These are phyloP conservation scores for Pyrus hybrid DNA, from an alignment of 331 rosid genomes.

Conservation along the genomic window DNA sequence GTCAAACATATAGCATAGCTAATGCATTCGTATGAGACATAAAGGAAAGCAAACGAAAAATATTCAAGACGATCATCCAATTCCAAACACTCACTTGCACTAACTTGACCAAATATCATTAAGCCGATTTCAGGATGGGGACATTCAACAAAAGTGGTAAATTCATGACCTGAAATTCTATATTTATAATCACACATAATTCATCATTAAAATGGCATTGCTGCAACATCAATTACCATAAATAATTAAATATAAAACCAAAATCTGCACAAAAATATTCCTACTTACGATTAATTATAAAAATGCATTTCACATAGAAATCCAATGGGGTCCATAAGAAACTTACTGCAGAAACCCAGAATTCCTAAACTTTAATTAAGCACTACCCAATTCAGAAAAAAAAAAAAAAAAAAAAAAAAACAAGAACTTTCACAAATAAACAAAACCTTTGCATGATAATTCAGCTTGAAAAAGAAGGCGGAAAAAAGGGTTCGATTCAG, in stretches of 20 bases:
- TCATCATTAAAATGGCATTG: slow-evolving; percentile 3
- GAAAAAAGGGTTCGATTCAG: slow-evolving; percentile 2
- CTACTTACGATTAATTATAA: background rate
- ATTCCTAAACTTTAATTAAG: background rate
- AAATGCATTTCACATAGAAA: background rate
- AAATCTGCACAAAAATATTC: background rate
- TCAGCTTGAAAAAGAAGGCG: background rate
- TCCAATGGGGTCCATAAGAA: background rate
- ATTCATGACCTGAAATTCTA: too few relatives aligned
- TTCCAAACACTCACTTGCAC: background rate
- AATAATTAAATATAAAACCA: background rate
- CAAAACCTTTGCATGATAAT: slow-evolving; percentile 2
- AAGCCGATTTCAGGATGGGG: too few relatives aligned
- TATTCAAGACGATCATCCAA: background rate
- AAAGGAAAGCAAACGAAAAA: background rate
- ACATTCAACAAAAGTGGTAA: too few relatives aligned
- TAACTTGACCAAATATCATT: too few relatives aligned
- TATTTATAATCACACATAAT: too few relatives aligned
- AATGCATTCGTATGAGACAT: background rate
- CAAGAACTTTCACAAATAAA: background rate
- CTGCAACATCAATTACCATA: slow-evolving; percentile 4
- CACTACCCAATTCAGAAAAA: background rate
- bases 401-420: background rate
- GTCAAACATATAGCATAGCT: background rate
- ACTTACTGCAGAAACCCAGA: slow-evolving; percentile 2